A percentile compares a stretch with the other conserved stretches of the same genome.
Conservation (phyloP, 345 rosid species). For the Populus davidiana region DNA sequence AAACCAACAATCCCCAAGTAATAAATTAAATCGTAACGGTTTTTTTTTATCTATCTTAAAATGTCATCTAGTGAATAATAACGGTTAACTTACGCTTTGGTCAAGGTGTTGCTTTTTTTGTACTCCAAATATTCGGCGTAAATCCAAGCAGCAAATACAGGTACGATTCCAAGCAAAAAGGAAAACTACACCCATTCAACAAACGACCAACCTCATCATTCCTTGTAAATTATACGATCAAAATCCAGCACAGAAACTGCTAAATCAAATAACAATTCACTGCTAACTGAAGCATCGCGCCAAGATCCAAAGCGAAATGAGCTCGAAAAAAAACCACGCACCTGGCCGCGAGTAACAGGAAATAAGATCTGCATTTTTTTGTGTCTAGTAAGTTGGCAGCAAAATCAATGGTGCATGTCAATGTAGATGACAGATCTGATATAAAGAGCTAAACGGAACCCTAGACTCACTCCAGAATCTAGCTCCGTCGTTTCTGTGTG, state of each 20-base stretch:
- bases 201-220: not conserved
- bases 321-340: conserved; percentile 20
- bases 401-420: not conserved
- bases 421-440: not conserved
- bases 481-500: not conserved
- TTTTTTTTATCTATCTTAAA: not conserved
- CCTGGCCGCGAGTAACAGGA: conserved; percentile 78
- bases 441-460: not conserved
- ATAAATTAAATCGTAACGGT: not conserved
- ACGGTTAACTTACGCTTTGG: conserved; percentile 58
- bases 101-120: conserved; percentile 38
- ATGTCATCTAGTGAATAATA: not conserved
- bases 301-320: conserved; percentile 13
- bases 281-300: conserved; percentile 9
- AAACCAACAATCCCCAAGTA: not conserved
- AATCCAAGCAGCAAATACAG: conserved; percentile 69
- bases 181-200: conserved; percentile 49
- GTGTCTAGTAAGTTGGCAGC: not conserved
- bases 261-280: not conserved
- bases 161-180: conserved; percentile 64
- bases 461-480: conserved; percentile 5
- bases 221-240: not conserved
- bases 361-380: conserved; percentile 25
- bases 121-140: conserved; percentile 77
- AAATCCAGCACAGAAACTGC: not conserved